Base-by-base conservation (phyloP, 208 protist genomes). In the Leishmania guyanensis region DNA sequence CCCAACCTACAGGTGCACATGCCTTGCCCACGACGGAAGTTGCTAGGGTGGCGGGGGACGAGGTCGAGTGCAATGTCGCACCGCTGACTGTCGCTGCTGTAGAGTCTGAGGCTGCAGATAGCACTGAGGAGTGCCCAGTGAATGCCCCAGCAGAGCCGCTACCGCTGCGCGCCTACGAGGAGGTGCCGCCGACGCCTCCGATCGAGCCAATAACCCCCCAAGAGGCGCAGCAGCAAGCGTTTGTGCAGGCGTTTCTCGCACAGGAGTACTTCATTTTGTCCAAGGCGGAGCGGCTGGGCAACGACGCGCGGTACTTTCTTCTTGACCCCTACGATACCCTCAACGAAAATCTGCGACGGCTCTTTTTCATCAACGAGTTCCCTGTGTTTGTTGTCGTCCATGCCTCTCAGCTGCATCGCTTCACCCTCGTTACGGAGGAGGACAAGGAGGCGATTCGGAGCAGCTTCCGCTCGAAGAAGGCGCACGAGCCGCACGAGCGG, bases 281-380 rank as follows among this genome's bases (percentile, higher is more conserved):
- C 56, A 86, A 84, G 53, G 95, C 95, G 14, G 92, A 97, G 79
- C 88, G 93, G 14, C 79, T 98, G 16, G 93, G 93, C 36, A 83
- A 58, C 29, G 78, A 88, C 56, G 80, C 68, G 9, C 85, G 88
- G 60, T 98, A 94, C 78, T 97, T 98, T 72, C 77, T 78, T 16
- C 77, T 98, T 0, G 78, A 90, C 29, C 84, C 88, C 0, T 70
- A 82, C 33, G 75, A 87, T 26, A 96, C 95, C 33, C 80, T 98
- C 20, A 92, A 95, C 70, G 92, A 95, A 60, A 90, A 86, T 58
- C 69, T 98, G 53, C 93, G 95, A 33, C 86, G 81, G 0, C 79
- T 98, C 17, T 98, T 95, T 80, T 97, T 96, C 69, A 85, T 98
- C 6, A 97, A 90, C 71, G 95, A 98, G 88, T 98, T 90, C 75